Evolutionary conservation across 768 basidiomycete species (phyloP).

Genomic region (Collybia nuda): DNA sequence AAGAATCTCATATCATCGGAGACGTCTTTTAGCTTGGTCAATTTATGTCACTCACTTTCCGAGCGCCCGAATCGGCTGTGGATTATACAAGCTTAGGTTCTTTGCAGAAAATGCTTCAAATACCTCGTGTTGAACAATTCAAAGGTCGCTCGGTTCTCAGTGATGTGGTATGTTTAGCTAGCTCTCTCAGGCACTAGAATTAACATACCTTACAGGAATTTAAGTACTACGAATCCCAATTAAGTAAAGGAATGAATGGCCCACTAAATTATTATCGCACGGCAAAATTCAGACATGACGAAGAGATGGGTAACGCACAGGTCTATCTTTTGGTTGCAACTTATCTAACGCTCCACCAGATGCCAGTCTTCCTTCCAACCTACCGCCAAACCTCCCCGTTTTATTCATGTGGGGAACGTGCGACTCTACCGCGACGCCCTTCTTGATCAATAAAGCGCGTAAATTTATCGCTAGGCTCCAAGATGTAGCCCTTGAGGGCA

Average conservation of each 20-base stretch:
- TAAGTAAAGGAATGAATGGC: slow-evolving; percentile 57
- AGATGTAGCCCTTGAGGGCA: slow-evolving; percentile 50
- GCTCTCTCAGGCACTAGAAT: background rate
- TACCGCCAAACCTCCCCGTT: slow-evolving; percentile 52
- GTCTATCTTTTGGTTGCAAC: background rate
- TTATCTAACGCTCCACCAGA: slow-evolving; percentile 25
- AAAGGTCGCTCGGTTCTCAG: slow-evolving; percentile 21
- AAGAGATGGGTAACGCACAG: slow-evolving; percentile 46
- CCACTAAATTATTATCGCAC: slow-evolving; percentile 82
- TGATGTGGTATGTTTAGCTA: slow-evolving; percentile 18
- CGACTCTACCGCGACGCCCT: slow-evolving; percentile 47
- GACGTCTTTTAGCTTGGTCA: slow-evolving; percentile 31
- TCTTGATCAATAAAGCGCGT: slow-evolving; percentile 38
- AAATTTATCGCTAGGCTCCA: slow-evolving; percentile 53
- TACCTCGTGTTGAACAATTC: slow-evolving; percentile 3
- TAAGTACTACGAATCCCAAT: slow-evolving; percentile 46
- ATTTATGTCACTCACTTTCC: slow-evolving; percentile 31
- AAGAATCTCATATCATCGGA: background rate
- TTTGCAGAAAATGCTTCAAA: slow-evolving; percentile 23
- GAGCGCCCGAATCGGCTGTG: slow-evolving; percentile 11
- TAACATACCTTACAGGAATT: slow-evolving; percentile 45
- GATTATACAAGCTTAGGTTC: slow-evolving; percentile 23
- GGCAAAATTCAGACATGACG: slow-evolving; percentile 56
- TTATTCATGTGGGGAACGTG: slow-evolving; percentile 60
- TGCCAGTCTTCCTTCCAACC: slow-evolving; percentile 39